A percentile compares a stretch with the other conserved stretches of the same genome.
Conservation (phyloP, 257 asterid species). For the Solanum bulbocastanum region DNA sequence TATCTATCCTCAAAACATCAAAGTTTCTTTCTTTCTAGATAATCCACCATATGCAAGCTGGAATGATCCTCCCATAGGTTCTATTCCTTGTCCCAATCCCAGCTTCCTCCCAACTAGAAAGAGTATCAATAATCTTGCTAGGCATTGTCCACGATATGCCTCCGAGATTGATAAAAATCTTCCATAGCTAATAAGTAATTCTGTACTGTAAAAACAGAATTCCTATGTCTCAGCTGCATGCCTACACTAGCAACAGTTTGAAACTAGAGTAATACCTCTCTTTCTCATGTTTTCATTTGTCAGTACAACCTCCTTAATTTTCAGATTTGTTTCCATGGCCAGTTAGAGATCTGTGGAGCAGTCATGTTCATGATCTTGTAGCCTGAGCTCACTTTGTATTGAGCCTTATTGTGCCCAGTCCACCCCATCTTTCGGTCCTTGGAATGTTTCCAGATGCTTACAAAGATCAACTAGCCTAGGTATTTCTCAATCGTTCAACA, state of each 20-base stretch:
- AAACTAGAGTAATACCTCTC: background rate
- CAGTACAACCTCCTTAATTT: background rate
- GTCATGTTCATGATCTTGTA: background rate
- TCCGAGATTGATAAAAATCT: background rate
- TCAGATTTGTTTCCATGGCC: background rate
- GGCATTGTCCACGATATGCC: background rate
- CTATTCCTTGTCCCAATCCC: background rate
- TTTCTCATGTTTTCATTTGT: background rate
- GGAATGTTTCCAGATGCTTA: background rate
- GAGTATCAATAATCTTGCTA: background rate
- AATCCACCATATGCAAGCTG: background rate
- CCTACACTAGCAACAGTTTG: background rate
- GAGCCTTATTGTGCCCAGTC: background rate
- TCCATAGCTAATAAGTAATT: background rate
- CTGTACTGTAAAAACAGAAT: background rate
- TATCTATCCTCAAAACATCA: background rate
- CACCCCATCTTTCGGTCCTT: background rate
- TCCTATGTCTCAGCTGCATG: background rate
- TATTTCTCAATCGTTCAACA: background rate
- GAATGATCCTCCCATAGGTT: background rate
- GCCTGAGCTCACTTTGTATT: background rate
- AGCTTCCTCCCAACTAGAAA: background rate
- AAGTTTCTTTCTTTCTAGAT: background rate
- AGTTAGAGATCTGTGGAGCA: background rate
- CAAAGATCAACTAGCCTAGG: background rate